Base-by-base conservation (phyloP, 495 filamentous ascomycete species). In the Schizothecium vesticola region DNA sequence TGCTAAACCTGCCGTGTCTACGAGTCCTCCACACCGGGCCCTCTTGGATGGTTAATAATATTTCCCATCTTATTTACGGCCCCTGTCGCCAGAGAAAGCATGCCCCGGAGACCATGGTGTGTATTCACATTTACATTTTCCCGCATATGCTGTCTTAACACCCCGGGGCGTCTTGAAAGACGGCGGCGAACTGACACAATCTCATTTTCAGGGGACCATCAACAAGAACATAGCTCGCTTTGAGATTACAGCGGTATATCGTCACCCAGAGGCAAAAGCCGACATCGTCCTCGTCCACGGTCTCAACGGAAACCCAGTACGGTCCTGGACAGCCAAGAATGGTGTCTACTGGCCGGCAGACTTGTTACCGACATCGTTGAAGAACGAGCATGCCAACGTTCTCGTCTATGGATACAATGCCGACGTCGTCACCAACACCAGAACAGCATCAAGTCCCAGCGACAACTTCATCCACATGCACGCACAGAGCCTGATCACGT, bases 321-420 rank as follows among this genome's bases (percentile, higher is more conserved):
- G 86, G 64, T 91, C 91, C 59, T 96, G 92, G 92, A 90, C 89
- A 19, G 85, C 86, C 51, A 81, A 83, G 56, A 82, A 85, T 55
- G 86, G 86, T 56, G 85, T 87, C 55, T 92, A 91, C 79, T 95
- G 92, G 92, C 90, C 92, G 0, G 77, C 83, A 16, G 88, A 94
- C 69, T 82, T 96, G 12, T 82, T 96, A 9, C 92, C 92, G 0
- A 77, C 79, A 1, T 82, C 90, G 11, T 77, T 91, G 7, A 87
- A 85, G 56, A 77, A 84, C 25, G 82, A 84, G 59, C 87, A 85
- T 65, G 87, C 89, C 23, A 85, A 93, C 33, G 85, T 96, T 51
- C 77, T 96, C 61, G 90, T 90, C 7, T 96, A 94, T 74, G 92
- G 92, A 3, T 96, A 95, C 75, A 92, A 96, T 73, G 89, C 91